phyloP scores from a whole-genome alignment of 768 basidiomycete species.

The Obba rivulosa region DNA sequence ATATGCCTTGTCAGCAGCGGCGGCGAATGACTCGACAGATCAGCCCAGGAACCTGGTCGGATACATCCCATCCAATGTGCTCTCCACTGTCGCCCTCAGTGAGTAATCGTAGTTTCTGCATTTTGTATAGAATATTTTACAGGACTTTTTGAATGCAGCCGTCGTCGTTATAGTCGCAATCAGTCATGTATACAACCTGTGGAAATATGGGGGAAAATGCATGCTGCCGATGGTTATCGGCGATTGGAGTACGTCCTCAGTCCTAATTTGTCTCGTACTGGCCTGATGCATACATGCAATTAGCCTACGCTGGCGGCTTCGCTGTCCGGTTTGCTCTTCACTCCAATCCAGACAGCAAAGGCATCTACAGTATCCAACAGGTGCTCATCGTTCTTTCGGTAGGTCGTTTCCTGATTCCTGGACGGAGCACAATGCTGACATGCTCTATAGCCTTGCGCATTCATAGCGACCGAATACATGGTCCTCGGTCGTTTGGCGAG shows the following conservation, averaged over 20 bases:
- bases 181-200: slow-evolving; percentile 37
- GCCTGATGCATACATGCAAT: too few species aligned
- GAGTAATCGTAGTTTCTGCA: too few species aligned
- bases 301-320: slow-evolving; percentile 55
- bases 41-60: slow-evolving; percentile 49
- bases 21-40: slow-evolving; percentile 37
- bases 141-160: too few species aligned
- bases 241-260: slow-evolving; percentile 38
- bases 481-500: slow-evolving; percentile 59
- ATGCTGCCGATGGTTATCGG: slow-evolving; percentile 65
- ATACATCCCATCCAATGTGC: slow-evolving; percentile 50
- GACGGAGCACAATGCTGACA: neutral
- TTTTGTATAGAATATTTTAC: too few species aligned
- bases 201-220: slow-evolving; percentile 44
- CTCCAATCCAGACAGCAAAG: slow-evolving; percentile 44
- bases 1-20: too few species aligned
- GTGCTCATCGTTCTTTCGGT: slow-evolving; percentile 58
- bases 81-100: slow-evolving; percentile 49
- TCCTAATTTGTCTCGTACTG: neutral
- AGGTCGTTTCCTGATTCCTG: slow-evolving; percentile 7
- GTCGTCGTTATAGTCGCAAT: slow-evolving; percentile 28
- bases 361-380: slow-evolving; percentile 51
- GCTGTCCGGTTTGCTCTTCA: slow-evolving; percentile 52
- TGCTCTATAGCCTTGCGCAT: slow-evolving; percentile 56
- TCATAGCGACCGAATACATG: slow-evolving; percentile 65